Evolutionary conservation across 169 alveolate species (phyloP).

Genomic region (Cardiosporidium cionae): DNA sequence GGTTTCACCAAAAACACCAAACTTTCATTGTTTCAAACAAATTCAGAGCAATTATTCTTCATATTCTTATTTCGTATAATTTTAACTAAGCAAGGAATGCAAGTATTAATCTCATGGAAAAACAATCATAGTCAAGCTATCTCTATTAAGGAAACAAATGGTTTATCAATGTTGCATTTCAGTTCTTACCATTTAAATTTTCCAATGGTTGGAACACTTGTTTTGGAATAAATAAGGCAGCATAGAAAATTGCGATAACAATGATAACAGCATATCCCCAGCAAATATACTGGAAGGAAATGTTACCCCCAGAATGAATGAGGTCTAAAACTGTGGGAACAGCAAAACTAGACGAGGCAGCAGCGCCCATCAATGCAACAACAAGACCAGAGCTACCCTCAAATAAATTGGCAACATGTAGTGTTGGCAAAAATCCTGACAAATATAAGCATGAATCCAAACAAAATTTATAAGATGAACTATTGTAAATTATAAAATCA

Average conservation of each 20-base stretch:
- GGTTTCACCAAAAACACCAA: not conserved
- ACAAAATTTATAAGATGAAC: not conserved
- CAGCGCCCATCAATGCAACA: conserved; percentile 31
- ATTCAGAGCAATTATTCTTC: not conserved
- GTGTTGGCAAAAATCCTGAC: conserved; percentile 16
- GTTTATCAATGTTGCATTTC: not conserved
- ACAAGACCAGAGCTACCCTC: conserved; percentile 30
- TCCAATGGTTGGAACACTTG: not conserved
- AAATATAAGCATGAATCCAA: not conserved
- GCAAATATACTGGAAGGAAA: not conserved
- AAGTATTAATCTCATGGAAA: not conserved
- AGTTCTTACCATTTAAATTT: not conserved
- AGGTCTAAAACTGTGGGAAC: conserved; percentile 28
- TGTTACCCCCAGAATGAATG: conserved; percentile 1
- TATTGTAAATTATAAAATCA: not conserved
- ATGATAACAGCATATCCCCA: not conserved
- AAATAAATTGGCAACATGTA: conserved; percentile 28
- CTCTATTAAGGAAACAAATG: not conserved
- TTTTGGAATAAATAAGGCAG: not conserved
- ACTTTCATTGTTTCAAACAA: not conserved
- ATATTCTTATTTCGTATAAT: not conserved
- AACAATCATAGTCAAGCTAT: not conserved
- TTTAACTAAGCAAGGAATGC: not conserved
- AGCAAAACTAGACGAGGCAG: conserved; percentile 30
- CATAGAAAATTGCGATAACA: not conserved